Evolutionary conservation across 805 yeast genomes (phyloP), one percentile per base, ranked within the genome.

Genomic region (Torulaspora franciscae): DNA sequence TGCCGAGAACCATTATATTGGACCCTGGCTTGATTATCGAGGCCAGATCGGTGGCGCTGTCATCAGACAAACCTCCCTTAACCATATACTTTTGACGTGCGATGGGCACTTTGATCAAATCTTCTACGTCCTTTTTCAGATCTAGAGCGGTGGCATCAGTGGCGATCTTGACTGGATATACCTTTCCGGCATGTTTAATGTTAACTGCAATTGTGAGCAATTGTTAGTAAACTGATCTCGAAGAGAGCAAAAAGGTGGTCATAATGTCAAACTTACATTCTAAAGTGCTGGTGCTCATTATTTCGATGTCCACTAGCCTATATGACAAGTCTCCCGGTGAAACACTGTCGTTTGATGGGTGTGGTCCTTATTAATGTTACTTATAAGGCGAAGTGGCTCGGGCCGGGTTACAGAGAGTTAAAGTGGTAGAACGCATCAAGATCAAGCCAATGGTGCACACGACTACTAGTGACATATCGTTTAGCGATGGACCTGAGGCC

Each of bases 51-150:
- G 46, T 41, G 42, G 86, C 65, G 30, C 72, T 69, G 48, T 84
- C 90, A 65, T 88, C 91, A 44, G 75, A 74, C 57, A 93, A 68
- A 63, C 89, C 95, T 33, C 96, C 96, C 68, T 86, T 89, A 42
- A 88, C 77, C 61, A 93, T 74, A 49, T 90, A 83, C 69, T 91
- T 91, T 68, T 93, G 99, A 55, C 96, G 81, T 43, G 79, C 84
- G 1, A 81, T 77, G n/a, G 96, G 95, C 44, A 93, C 87, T 47
- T 79, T 79, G 2, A 98, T 91, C 46, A 79, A 63, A 17, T 80
- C 77, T 54, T 76, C 81, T 44, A 93, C 80, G 64, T 82, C 81
- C 37, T 71, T 66, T 62, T 89, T 91, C 64, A 76, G 68, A 39
- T 74, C 81, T 26, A 83, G 69, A 4, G 76, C 80, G 15, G 66